A percentile compares a stretch with the other conserved stretches of the same genome.
Conservation (phyloP, 225 moss, liverwort and hornwort species). For the Pleurozium schreberi region DNA sequence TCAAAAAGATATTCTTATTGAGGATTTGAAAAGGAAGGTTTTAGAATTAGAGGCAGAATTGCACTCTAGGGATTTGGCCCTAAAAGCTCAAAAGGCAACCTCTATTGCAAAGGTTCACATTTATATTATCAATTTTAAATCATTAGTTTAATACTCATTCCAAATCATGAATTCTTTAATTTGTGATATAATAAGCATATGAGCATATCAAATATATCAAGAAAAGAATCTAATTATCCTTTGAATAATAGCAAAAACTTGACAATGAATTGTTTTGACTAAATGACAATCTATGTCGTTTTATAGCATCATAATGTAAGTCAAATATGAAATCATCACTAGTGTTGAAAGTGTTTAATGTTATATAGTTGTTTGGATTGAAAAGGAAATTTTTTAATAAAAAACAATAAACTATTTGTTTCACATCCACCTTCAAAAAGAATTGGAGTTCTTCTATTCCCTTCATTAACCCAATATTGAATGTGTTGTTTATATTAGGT, state of each 20-base stretch:
- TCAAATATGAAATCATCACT: not conserved
- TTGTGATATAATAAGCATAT: not conserved
- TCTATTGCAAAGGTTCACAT: slow-evolving; percentile 7
- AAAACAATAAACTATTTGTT: not conserved
- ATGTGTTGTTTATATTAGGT: slow-evolving; percentile 1
- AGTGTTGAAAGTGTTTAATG: no score
- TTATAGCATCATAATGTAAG: not conserved
- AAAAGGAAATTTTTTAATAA: not conserved
- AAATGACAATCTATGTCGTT: not conserved
- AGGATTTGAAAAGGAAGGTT: slow-evolving; percentile 30
- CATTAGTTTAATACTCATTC: not conserved
- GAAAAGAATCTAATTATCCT: not conserved
- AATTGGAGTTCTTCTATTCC: not conserved
- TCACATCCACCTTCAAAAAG: not conserved
- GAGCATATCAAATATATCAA: not conserved
- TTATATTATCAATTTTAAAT: not conserved
- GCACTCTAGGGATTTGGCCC: slow-evolving; percentile 21
- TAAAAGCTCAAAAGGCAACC: slow-evolving; percentile 50
- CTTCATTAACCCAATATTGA: not conserved
- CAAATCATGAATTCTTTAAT: no score
- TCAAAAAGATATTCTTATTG: slow-evolving; percentile 45
- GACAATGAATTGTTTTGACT: not conserved
- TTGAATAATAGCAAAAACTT: not conserved
- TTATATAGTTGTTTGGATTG: not conserved
- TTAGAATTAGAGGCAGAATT: slow-evolving; percentile 33